A percentile compares a stretch with the other conserved stretches of the same genome.
Conservation (phyloP, 2,329 filamentous ascomycete genomes). For the Paraconiothyrium sp. region DNA sequence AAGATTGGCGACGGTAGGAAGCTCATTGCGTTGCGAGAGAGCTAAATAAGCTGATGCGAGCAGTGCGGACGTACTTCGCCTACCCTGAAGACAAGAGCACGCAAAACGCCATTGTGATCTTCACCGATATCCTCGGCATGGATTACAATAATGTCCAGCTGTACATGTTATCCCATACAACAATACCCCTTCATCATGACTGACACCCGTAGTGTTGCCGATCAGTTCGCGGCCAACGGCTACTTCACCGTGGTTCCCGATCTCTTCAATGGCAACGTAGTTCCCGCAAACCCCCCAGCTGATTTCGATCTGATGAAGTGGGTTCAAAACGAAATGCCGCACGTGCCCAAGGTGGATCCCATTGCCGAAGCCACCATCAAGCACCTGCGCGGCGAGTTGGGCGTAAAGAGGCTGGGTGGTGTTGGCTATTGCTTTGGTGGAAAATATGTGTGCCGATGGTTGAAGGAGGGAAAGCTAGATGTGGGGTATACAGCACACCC, state of each 20-base stretch:
- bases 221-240: constrained; percentile 77
- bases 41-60: constrained; percentile 4
- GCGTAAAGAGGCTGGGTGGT: constrained; percentile 67
- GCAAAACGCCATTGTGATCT: constrained; percentile 64
- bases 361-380: constrained; percentile 65
- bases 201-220: constrained; percentile 64
- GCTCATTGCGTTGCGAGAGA: not conserved
- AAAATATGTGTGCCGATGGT: constrained; percentile 70
- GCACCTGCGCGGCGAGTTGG: constrained; percentile 63
- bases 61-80: constrained; percentile 65
- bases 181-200: not conserved
- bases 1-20: constrained; percentile 53
- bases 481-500: constrained; percentile 81
- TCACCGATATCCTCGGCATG: constrained; percentile 66
- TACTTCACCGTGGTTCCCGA: constrained; percentile 76
- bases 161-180: constrained; percentile 30
- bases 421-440: constrained; percentile 80
- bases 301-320: constrained; percentile 62
- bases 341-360: constrained; percentile 59
- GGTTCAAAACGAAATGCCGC: constrained; percentile 54
- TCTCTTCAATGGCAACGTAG: constrained; percentile 72
- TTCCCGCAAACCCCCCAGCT: constrained; percentile 63
- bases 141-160: constrained; percentile 61
- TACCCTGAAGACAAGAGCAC: constrained; percentile 63
- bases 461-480: constrained; percentile 66